Base-by-base conservation (phyloP, 805 yeast genomes). In the Candida jianshihensis region DNA sequence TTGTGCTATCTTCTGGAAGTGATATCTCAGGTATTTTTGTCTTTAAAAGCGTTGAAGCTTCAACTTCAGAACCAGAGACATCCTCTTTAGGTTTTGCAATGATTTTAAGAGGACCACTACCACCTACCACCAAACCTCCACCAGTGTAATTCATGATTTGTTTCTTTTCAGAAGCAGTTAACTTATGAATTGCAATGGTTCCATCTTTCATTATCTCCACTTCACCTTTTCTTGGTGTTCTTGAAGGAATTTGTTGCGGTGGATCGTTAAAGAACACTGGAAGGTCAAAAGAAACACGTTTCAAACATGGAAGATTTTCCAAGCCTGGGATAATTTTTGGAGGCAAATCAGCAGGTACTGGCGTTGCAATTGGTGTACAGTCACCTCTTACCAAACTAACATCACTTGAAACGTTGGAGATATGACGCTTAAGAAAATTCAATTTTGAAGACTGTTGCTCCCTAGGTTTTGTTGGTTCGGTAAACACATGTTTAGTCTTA, bases 181-280 rank as follows among this genome's bases (percentile, higher is more conserved):
- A 56, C 21, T 79, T 75, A 41, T 73, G 72, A 15, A 78, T 63
- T 7, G 70, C 64, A 13, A 76, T 65, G 1, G 66, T 57, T 0
- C 84, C 85, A 47, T 67, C 69, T n/a, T 70, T 59, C 34, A 69
- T 49, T 2, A 77, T 64, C 46, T 76, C 83, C 12, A 81, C 94
- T 56, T 87, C 90, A 28, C 97, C 97, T 46, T 73, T 70, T 47
- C 83, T 68, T 13, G 97, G 96, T 35, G 68, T 72, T 51, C 95
- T 65, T 2, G 95, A 82, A 3, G 97, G 97, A 39, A 89, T 83
- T 54, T 88, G 96, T 51, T 89, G 97, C 1, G 96, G 95, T 1
- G 97, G 97, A 56, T 89, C 96, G 42, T 73, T 71, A 25, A 71
- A 73, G 50, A 86, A 78, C 13, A 85, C 81, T 25, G 82, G 82